These are phyloP conservation scores for Lophiostoma macrostomum DNA, from an alignment of 495 filamentous ascomycete genomes.

Conservation along the genomic window DNA sequence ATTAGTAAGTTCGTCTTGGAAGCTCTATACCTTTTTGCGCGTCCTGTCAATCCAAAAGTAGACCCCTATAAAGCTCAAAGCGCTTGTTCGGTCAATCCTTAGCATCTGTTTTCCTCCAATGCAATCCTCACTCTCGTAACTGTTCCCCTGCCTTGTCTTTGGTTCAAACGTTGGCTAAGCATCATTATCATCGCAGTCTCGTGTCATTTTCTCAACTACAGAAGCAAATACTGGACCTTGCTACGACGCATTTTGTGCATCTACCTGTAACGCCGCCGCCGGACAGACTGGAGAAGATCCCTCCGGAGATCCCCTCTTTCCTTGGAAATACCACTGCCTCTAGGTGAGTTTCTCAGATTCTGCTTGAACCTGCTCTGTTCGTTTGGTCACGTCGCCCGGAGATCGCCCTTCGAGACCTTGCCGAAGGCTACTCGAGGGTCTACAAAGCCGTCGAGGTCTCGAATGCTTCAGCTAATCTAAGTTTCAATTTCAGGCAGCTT, in stretches of 20 bases:
- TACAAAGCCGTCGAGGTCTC: too few relatives aligned
- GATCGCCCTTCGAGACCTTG: too few relatives aligned
- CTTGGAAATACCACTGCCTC: constrained; percentile 47
- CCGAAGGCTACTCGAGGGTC: too few relatives aligned
- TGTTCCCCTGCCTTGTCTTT: constrained; percentile 21
- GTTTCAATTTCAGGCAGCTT: constrained; percentile 40
- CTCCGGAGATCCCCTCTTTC: constrained; percentile 56
- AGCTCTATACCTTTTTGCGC: neutral
- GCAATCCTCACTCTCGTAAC: constrained; percentile 19
- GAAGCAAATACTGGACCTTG: constrained; percentile 57
- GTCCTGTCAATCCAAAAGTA: constrained; percentile 1
- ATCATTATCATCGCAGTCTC: constrained; percentile 41
- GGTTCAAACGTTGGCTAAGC: constrained; percentile 47
- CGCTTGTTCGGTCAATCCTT: constrained; percentile 18
- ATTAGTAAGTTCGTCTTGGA: constrained; percentile 54
- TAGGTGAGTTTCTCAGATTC: constrained; percentile 22
- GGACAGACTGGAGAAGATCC: constrained; percentile 52
- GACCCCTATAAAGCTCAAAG: constrained; percentile 1
- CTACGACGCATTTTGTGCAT: constrained; percentile 56
- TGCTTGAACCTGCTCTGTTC: too few relatives aligned
- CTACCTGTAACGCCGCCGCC: constrained; percentile 56
- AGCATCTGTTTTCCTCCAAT: constrained; percentile 25
- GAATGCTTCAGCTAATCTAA: neutral
- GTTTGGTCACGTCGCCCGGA: too few relatives aligned
- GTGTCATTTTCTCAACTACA: constrained; percentile 59